Evolutionary conservation across 139 green algal species (phyloP).

Genomic region (Medakamo hakoo): DNA sequence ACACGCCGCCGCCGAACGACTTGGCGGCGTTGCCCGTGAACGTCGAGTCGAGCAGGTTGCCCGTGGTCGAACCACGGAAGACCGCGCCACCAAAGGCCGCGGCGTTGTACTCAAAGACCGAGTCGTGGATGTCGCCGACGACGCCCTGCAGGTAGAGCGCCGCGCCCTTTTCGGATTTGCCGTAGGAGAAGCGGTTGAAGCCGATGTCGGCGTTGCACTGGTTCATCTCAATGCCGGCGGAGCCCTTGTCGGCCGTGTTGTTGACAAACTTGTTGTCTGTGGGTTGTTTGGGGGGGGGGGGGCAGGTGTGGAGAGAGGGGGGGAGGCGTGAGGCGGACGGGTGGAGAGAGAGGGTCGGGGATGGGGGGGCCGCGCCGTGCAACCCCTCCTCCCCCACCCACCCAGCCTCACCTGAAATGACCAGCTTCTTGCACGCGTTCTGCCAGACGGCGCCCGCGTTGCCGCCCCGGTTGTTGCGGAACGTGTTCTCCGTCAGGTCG

Average conservation of each 20-base stretch:
- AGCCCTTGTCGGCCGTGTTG: conserved; percentile 1
- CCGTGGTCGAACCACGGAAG: conserved; percentile 3
- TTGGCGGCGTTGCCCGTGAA: conserved; percentile 3
- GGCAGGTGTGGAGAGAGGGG: too few relatives aligned
- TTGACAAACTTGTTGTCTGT: not conserved
- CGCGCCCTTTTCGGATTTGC: not conserved
- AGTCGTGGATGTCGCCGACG: not conserved
- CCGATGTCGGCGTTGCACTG: conserved; percentile 4
- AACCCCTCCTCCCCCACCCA: too few relatives aligned
- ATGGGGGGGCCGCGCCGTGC: too few relatives aligned
- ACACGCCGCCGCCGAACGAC: conserved; percentile 1
- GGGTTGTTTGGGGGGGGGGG: too few relatives aligned
- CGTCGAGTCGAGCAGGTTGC: not conserved
- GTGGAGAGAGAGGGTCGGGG: too few relatives aligned
- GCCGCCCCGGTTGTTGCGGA: not conserved
- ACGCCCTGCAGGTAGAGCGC: conserved; percentile 4
- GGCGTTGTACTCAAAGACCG: conserved; percentile 2
- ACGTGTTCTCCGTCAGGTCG: not conserved
- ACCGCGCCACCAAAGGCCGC: conserved; percentile 1
- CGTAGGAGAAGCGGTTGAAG: conserved; percentile 2
- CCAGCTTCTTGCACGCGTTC: conserved; percentile 1
- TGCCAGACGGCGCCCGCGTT: conserved; percentile 3
- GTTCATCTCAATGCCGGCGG: conserved; percentile 6
- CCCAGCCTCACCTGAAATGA: too few relatives aligned
- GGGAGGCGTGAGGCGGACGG: too few relatives aligned